phyloP scores from a whole-genome alignment of 257 asterid species.

The Ajuga chamaepitys region DNA sequence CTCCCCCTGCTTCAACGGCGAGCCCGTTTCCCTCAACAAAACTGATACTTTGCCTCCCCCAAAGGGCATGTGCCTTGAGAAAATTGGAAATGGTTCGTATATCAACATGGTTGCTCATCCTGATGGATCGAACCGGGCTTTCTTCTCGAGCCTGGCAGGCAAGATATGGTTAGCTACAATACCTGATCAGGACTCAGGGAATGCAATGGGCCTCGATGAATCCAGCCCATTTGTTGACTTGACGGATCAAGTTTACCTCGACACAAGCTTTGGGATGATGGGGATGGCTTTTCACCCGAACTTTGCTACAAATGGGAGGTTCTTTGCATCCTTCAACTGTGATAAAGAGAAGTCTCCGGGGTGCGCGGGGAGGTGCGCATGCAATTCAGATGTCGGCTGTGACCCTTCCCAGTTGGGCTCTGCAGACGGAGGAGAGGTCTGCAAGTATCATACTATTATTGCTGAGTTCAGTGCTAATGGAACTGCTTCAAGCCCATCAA shows the following conservation, averaged over 20 bases:
- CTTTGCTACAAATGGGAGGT: constrained; percentile 66
- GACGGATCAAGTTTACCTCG: constrained; percentile 71
- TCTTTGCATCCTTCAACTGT: constrained; percentile 88
- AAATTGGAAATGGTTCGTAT: constrained; percentile 59
- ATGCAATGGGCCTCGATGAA: constrained; percentile 50
- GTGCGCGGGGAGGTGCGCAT: constrained; percentile 75
- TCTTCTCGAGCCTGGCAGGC: constrained; percentile 77
- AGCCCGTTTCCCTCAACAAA: constrained; percentile 36
- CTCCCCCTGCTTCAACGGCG: constrained; percentile 61
- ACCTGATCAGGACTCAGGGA: constrained; percentile 84
- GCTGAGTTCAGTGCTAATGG: constrained; percentile 82
- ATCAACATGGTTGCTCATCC: constrained; percentile 90
- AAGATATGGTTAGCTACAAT: constrained; percentile 71
- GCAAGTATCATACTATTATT: constrained; percentile 58
- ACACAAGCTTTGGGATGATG: constrained; percentile 71
- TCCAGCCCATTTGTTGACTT: constrained; percentile 78
- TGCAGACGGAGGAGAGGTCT: constrained; percentile 38
- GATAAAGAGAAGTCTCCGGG: constrained; percentile 63
- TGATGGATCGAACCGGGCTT: constrained; percentile 78
- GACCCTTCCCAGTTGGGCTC: constrained; percentile 73
- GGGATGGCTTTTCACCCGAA: constrained; percentile 95
- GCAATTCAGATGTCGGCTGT: constrained; percentile 77
- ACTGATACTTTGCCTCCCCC: constrained; percentile 39
- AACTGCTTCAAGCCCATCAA: constrained; percentile 59
- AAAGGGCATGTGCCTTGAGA: constrained; percentile 78